Base-by-base conservation (phyloP, 345 rosid species). In the Gossypium australe region DNA sequence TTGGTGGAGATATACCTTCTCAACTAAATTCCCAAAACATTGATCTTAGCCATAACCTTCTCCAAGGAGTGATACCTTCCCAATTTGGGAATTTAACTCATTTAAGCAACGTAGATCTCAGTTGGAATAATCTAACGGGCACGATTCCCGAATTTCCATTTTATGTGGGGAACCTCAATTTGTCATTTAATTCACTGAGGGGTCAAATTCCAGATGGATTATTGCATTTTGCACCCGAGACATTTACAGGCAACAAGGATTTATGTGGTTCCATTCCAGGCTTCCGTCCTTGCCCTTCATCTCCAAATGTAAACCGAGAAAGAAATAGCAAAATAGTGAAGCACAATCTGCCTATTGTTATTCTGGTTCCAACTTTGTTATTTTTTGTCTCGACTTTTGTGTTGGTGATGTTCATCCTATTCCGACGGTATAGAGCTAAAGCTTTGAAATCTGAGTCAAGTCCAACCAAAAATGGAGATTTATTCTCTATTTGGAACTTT, bases 401-500 rank as follows among this genome's bases (percentile, higher is more conserved):
- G 5, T 14, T 8, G 67, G 11, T 34, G 45, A 34, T 16, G 10
- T 1, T 27, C 10, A 3, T n/a, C 45, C 3, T 29, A 2, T 16
- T 11, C 12, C 22, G 67, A 7, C 3, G 5, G 3, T 2, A 14
- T 7, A 29, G 20, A 29, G 67, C 45, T 2, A 62, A 34, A 62
- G 17, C 18, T 34, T 6, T 7, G 45, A 62, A 16, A 62, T 22
- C 22, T 55, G 58, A 55, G 8, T 11, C 14, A 7, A 70, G 0
- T 7, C 58, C 1, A 3, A 29, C 48, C 29, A 38, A 63, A 2
- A 41, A 11, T 41, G 64, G 47, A 34, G 79, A 70, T 61, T 1
- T 49, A 9, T 72, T 77, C 17, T 71, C 25, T 4, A 22, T 71
- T 16, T 72, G 71, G 80, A 45, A 57, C 11, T 78, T 34, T 14